Conservation (phyloP, 148 eudicot species). For the Vaccinium corymbosum region DNA sequence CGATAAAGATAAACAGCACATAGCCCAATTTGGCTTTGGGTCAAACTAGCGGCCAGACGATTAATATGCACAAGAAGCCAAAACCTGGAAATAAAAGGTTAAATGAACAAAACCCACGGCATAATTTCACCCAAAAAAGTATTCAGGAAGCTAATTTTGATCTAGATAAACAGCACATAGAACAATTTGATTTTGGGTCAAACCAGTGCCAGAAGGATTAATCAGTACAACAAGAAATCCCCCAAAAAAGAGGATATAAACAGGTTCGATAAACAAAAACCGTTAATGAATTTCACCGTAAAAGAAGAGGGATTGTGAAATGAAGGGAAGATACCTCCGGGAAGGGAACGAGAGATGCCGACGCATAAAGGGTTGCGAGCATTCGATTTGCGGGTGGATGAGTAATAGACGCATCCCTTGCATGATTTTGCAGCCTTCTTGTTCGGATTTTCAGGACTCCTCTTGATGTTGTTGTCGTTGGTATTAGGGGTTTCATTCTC, state of each 20-base stretch:
- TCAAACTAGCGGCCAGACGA: no score
- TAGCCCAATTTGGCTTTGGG: no score
- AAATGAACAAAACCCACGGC: not conserved
- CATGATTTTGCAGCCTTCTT: constrained; percentile 58
- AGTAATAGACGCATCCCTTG: constrained; percentile 72
- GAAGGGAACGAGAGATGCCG: constrained; percentile 70
- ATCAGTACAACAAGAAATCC: not conserved
- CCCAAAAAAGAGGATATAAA: no score
- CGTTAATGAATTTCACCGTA: not conserved
- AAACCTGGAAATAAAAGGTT: no score
- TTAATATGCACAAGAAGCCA: no score
- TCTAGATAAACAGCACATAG: not conserved
- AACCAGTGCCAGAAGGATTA: not conserved
- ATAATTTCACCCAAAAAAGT: not conserved
- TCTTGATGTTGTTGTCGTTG: not conserved
- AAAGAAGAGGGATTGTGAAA: not conserved
- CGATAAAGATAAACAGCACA: not conserved
- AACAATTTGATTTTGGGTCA: not conserved
- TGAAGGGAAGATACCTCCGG: constrained; percentile 40
- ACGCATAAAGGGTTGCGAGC: constrained; percentile 71
- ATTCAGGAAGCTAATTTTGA: not conserved
- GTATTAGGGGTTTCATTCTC: constrained; percentile 10
- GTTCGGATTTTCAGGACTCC: not conserved
- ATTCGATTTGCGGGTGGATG: constrained; percentile 67
- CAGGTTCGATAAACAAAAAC: not conserved